Conservation (phyloP, 139 green algal species). For the Coccomyxa sp. region DNA sequence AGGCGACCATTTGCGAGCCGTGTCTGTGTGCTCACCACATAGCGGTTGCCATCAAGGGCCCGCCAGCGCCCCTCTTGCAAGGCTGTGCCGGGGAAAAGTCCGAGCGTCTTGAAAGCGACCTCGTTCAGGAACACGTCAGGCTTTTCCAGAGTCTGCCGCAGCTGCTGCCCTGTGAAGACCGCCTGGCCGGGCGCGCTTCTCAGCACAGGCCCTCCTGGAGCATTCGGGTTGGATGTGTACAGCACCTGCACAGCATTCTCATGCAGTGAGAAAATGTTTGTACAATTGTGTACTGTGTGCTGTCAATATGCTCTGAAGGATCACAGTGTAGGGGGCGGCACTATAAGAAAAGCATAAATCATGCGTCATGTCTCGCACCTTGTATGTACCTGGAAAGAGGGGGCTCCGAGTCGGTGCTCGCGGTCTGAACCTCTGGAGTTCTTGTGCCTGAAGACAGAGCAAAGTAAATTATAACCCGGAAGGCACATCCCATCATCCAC, state of each 20-base stretch:
- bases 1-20: too few relatives aligned
- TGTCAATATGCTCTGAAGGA: too few relatives aligned
- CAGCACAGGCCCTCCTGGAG: conserved; percentile 16
- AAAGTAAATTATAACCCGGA: background rate
- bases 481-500: background rate
- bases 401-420: background rate
- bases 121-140: background rate
- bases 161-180: conserved; percentile 6
- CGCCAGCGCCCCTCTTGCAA: background rate
- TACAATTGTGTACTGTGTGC: too few relatives aligned
- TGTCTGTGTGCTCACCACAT: conserved; percentile 2
- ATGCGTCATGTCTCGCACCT: background rate
- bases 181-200: conserved; percentile 7
- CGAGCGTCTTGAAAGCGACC: conserved; percentile 13
- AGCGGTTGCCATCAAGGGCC: conserved; percentile 3
- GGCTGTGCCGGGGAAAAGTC: conserved; percentile 11
- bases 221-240: conserved; percentile 4
- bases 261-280: background rate
- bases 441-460: conserved; percentile 4
- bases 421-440: background rate
- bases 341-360: too few relatives aligned
- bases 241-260: conserved; percentile 4
- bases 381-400: background rate
- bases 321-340: too few relatives aligned
- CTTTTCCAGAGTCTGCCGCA: conserved; percentile 6